Evolutionary conservation across 495 filamentous ascomycete genomes (phyloP).

Genomic region (Penicillium antarcticum): DNA sequence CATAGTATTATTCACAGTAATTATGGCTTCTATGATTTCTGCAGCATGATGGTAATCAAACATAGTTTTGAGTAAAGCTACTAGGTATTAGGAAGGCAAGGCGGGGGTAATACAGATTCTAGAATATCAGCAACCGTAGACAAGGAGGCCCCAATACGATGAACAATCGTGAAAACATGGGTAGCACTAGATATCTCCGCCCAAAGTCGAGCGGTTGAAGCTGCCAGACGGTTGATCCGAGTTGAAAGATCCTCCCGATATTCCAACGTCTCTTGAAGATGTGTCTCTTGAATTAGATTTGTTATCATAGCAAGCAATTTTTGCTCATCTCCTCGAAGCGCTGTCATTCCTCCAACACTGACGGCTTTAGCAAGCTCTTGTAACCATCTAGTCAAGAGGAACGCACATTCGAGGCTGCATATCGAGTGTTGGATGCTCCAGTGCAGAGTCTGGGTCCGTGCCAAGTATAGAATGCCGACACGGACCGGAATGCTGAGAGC

Average conservation of each 20-base stretch:
- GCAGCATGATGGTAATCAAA: no score
- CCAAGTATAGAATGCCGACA: slow-evolving; percentile 34
- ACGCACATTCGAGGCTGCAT: slow-evolving; percentile 17
- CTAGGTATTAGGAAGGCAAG: background rate
- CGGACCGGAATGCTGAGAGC: slow-evolving; percentile 38
- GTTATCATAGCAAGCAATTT: slow-evolving; percentile 6
- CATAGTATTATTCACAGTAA: no score
- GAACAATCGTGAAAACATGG: slow-evolving; percentile 1
- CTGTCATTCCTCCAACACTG: background rate
- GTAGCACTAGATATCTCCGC: slow-evolving; percentile 1
- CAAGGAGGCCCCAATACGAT: background rate
- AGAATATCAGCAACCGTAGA: background rate
- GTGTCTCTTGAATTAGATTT: slow-evolving; percentile 1
- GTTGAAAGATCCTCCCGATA: background rate
- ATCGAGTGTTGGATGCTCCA: slow-evolving; percentile 41
- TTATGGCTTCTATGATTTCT: no score
- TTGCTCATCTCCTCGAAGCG: slow-evolving; percentile 2
- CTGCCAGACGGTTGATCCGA: background rate
- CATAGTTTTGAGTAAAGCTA: background rate
- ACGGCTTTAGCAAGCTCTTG: background rate
- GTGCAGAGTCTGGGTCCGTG: slow-evolving; percentile 29
- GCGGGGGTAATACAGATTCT: background rate
- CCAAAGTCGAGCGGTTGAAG: background rate
- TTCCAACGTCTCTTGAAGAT: background rate
- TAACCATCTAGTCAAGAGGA: slow-evolving; percentile 13